Evolutionary conservation across 2,329 filamentous ascomycete species (phyloP).

Genomic region (Stagonosporopsis chrysanthemi): DNA sequence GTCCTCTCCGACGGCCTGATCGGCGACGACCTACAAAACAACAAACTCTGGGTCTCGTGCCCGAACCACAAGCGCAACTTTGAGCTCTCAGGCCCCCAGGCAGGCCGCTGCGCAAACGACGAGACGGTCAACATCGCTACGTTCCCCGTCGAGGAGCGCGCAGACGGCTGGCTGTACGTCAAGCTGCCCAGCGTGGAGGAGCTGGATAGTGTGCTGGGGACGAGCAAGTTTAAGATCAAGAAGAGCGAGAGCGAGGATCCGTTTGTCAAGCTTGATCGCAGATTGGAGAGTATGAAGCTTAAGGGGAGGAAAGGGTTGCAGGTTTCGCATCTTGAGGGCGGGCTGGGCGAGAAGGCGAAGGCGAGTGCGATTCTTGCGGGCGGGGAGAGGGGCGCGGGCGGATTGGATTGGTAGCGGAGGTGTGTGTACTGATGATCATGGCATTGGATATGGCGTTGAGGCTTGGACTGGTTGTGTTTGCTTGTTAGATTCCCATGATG

Average conservation of each 20-base stretch:
- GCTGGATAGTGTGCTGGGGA: slow-evolving; percentile 80
- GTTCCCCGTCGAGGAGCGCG: slow-evolving; percentile 77
- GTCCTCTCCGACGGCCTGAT: slow-evolving; percentile 86
- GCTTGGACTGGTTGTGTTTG: neutral
- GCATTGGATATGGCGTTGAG: slow-evolving; percentile 4
- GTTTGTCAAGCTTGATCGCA: slow-evolving; percentile 65
- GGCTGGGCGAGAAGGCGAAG: slow-evolving; percentile 54
- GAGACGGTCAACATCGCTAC: slow-evolving; percentile 79
- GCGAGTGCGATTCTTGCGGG: slow-evolving; percentile 56
- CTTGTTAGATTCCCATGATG: slow-evolving; percentile 7
- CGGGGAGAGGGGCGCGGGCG: slow-evolving; percentile 53
- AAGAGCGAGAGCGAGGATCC: slow-evolving; percentile 69
- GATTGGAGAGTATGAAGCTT: slow-evolving; percentile 55
- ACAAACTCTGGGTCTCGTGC: slow-evolving; percentile 84
- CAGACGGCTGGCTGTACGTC: slow-evolving; percentile 80
- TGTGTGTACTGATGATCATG: neutral
- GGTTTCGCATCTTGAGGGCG: slow-evolving; percentile 55
- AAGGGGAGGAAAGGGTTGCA: slow-evolving; percentile 61
- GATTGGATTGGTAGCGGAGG: slow-evolving; percentile 54
- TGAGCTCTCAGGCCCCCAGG: slow-evolving; percentile 70
- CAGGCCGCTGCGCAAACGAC: slow-evolving; percentile 79
- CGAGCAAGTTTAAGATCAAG: slow-evolving; percentile 78
- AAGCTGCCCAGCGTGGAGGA: slow-evolving; percentile 82
- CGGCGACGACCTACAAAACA: slow-evolving; percentile 67
- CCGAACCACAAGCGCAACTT: slow-evolving; percentile 92